Percentiles rank a stretch among this genome's conserved stretches.
Evolutionary conservation across 805 yeast genomes (phyloP).

Genomic region (Brettanomyces sp.): DNA sequence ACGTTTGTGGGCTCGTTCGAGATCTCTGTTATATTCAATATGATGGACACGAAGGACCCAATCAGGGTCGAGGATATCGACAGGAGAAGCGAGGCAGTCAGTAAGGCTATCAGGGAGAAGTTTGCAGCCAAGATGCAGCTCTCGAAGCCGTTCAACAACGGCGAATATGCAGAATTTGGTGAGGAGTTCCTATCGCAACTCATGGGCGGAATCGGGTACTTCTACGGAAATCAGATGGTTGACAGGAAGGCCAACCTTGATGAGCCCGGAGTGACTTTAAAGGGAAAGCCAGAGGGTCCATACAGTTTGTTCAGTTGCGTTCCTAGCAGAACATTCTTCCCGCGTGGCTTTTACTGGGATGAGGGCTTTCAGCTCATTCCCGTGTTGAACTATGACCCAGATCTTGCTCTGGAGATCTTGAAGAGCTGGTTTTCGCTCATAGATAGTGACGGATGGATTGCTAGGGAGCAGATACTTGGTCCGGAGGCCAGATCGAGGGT

Average conservation of each 20-base stretch:
- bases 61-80: slow-evolving; percentile 30
- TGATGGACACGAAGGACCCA: slow-evolving; percentile 31
- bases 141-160: slow-evolving; percentile 41
- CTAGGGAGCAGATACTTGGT: slow-evolving; percentile 90
- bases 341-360: slow-evolving; percentile 97
- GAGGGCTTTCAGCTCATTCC: slow-evolving; percentile 93
- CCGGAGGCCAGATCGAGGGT: slow-evolving; percentile 83
- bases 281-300: slow-evolving; percentile 67
- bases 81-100: slow-evolving; percentile 23
- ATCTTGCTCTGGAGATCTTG: slow-evolving; percentile 67
- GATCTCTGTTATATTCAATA: slow-evolving; percentile 59
- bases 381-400: slow-evolving; percentile 72
- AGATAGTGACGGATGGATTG: slow-evolving; percentile 93
- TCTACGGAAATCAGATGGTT: slow-evolving; percentile 74
- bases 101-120: slow-evolving; percentile 37
- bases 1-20: slow-evolving; percentile 66
- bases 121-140: slow-evolving; percentile 45
- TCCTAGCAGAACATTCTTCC: slow-evolving; percentile 91
- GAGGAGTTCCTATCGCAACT: slow-evolving; percentile 73
- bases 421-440: slow-evolving; percentile 82
- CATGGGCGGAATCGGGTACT: slow-evolving; percentile 84
- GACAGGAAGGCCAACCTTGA: slow-evolving; percentile 63
- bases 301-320: slow-evolving; percentile 68
- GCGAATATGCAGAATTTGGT: slow-evolving; percentile 48
- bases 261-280: slow-evolving; percentile 41